Conservation (phyloP, 371 early-diverging fungal species). For the Chytridiales sp. region DNA sequence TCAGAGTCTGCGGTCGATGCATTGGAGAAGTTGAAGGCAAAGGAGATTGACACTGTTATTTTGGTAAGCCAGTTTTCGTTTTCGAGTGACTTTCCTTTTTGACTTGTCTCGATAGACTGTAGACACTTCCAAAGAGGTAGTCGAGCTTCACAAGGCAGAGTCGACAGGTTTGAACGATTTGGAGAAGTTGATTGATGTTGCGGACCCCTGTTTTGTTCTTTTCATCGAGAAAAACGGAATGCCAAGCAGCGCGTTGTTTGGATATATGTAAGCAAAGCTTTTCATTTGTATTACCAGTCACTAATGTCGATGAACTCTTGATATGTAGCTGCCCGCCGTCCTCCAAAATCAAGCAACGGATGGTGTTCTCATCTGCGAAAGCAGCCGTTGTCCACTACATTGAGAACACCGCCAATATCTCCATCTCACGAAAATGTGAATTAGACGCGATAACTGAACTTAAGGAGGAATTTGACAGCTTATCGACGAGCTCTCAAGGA, state of each 20-base stretch:
- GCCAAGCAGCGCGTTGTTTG: conserved; percentile 1
- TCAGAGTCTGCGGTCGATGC: conserved; percentile 62
- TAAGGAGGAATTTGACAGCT: too few relatives aligned
- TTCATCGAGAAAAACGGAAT: too few relatives aligned
- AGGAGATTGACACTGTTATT: conserved; percentile 62
- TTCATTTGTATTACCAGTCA: background rate
- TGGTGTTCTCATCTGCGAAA: conserved; percentile 80
- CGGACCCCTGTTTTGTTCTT: conserved; percentile 8
- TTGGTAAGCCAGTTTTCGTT: conserved; percentile 48
- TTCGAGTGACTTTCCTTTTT: background rate
- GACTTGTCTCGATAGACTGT: conserved; percentile 13
- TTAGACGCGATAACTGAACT: too few relatives aligned
- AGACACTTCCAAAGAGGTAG: conserved; percentile 54
- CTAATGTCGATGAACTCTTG: conserved; percentile 40
- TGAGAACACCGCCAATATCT: conserved; percentile 29
- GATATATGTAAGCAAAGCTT: conserved; percentile 4
- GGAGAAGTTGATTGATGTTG: conserved; percentile 27
- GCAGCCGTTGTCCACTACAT: conserved; percentile 58
- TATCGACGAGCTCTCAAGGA: too few relatives aligned
- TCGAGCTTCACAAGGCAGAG: conserved; percentile 52
- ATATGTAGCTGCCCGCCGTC: conserved; percentile 64
- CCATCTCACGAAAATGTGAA: too few relatives aligned
- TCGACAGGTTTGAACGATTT: conserved; percentile 49
- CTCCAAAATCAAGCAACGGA: conserved; percentile 81
- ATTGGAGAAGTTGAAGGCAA: conserved; percentile 52